Conservation (phyloP, 2,329 filamentous ascomycete species). For the Cercospora janseana region DNA sequence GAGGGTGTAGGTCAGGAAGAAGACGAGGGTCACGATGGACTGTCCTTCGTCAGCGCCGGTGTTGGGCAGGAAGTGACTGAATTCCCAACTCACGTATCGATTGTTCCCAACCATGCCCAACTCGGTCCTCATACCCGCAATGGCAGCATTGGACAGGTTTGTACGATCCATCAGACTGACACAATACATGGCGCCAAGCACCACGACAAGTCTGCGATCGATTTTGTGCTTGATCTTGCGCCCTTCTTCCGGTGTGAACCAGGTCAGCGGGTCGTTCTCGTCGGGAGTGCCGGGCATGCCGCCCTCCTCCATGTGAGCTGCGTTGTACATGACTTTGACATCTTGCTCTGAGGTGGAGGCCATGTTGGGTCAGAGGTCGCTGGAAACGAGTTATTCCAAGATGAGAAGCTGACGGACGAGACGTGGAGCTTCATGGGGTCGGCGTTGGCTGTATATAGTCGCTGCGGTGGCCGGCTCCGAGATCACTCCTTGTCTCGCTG, state of each 20-base stretch:
- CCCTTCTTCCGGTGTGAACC: slow-evolving; percentile 61
- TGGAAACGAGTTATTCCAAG: no score
- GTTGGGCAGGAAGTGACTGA: not conserved
- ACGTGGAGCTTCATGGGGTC: no score
- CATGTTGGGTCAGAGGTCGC: not conserved
- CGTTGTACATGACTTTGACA: not conserved
- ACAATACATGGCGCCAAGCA: slow-evolving; percentile 14
- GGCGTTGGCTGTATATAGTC: no score
- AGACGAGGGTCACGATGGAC: slow-evolving; percentile 38
- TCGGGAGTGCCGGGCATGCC: slow-evolving; percentile 1
- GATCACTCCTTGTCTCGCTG: no score
- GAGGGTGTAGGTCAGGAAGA: slow-evolving; percentile 39
- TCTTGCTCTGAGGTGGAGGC: not conserved
- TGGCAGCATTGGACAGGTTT: slow-evolving; percentile 33
- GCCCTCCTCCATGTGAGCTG: slow-evolving; percentile 4
- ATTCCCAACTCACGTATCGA: slow-evolving; percentile 22
- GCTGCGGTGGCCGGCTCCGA: no score
- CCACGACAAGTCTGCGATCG: slow-evolving; percentile 8
- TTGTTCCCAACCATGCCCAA: slow-evolving; percentile 20
- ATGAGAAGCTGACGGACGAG: no score
- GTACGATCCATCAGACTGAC: slow-evolving; percentile 12
- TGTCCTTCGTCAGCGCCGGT: slow-evolving; percentile 31
- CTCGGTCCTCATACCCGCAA: slow-evolving; percentile 27
- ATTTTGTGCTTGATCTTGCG: slow-evolving; percentile 62
- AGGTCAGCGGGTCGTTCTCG: slow-evolving; percentile 33